Conservation (phyloP, 2,329 filamentous ascomycete species). For the Ploettnerulaceae sp. region DNA sequence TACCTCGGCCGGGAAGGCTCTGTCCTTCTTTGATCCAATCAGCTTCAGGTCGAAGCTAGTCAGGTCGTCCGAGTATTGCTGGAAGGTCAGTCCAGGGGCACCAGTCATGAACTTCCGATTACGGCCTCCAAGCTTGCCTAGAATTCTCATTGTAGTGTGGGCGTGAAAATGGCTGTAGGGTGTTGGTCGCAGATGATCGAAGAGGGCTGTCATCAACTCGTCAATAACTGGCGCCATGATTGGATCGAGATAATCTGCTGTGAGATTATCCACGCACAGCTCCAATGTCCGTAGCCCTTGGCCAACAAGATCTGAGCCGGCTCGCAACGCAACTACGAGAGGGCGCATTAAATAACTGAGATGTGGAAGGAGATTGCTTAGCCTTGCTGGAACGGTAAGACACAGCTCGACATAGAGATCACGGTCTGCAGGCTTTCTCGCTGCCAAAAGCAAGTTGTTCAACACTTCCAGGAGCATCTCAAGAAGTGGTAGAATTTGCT, state of each 20-base stretch:
- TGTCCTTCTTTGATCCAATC: conserved; percentile 82
- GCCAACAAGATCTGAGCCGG: conserved; percentile 87
- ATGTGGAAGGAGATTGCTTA: conserved; percentile 93
- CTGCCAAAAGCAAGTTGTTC: conserved; percentile 88
- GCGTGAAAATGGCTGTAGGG: conserved; percentile 97
- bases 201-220: conserved; percentile 95
- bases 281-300: conserved; percentile 92
- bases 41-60: conserved; percentile 85
- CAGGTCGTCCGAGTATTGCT: conserved; percentile 80
- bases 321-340: conserved; percentile 88
- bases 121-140: conserved; percentile 91
- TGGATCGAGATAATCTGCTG: conserved; percentile 93
- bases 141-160: conserved; percentile 94
- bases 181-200: conserved; percentile 88
- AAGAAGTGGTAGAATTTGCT: conserved; percentile 90
- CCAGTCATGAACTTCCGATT: conserved; percentile 95
- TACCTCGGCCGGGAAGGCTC: conserved; percentile 79
- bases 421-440: conserved; percentile 81
- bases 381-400: conserved; percentile 85
- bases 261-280: conserved; percentile 95
- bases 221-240: conserved; percentile 99
- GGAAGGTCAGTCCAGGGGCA: conserved; percentile 76
- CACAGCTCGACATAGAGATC: conserved; percentile 97
- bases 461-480: conserved; percentile 98
- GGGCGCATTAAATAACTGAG: conserved; percentile 96